Evolutionary conservation across 2,329 filamentous ascomycete genomes (phyloP), one percentile per base, ranked within the genome.

Genomic region (Coleophoma cylindrospora): DNA sequence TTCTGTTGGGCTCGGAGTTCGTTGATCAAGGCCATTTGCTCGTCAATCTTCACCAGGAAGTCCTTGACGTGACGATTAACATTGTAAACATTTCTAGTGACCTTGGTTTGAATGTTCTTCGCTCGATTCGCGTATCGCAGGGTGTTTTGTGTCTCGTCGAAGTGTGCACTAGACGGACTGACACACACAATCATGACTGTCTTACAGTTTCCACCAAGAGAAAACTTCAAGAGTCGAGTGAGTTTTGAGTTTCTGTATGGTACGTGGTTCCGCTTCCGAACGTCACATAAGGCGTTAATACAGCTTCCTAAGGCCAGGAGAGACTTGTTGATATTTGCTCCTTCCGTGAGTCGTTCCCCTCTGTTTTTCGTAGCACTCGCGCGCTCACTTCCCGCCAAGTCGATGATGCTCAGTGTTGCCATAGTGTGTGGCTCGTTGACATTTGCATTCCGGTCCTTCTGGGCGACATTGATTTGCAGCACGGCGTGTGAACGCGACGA

Each of bases 111-210:
- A 65, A 99, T 99, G 64, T 99, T 99, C 80, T 99, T 99, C 52
- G 94, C 94, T 59, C 94, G 81, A 69, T 99, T 97, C 45, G 94
- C 94, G 64, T 99, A 99, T 61, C 95, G 88, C 15, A 99, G 77
- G 0, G 94, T 99, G 68, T 99, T 99, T 63, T 99, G 94, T 0
- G 92, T 96, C 71, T 99, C 94, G 68, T 99, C 94, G 61, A 94
- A 99, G 70, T 99, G 94, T 5, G 89, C 87, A 63, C 94, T 97
- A 1, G 91, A 96, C 1, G 94, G 94, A 60, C 91, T 96, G 48
- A 99, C 89, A 63, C 94, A 99, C 22, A 99, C 94, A 67, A 99
- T 97, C 94, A 99, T 99, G 66, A 99, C 94, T 0, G 94, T 99
- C 71, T 91, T 95, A 77, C 94, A 99, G 69, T 99, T 99, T 3